Evolutionary conservation across 1,284 basidiomycete species (phyloP).

Genomic region (Fomitopsis betulina): DNA sequence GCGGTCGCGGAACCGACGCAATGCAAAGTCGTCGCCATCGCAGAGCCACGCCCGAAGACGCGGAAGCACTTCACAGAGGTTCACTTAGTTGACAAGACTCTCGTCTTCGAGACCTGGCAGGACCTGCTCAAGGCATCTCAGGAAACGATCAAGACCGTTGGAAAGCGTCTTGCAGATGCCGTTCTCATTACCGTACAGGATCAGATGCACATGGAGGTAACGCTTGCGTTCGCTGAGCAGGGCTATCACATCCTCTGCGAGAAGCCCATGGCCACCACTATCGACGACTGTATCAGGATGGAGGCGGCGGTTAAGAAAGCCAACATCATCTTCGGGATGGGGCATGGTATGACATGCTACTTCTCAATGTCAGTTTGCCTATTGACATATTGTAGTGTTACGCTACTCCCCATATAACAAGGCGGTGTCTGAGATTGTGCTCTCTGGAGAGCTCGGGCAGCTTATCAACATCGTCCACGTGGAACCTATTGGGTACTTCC

Average conservation of each 20-base stretch:
- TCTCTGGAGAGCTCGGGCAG: conserved; percentile 66
- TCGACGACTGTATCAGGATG: conserved; percentile 73
- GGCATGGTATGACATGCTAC: conserved; percentile 53
- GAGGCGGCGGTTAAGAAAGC: conserved; percentile 64
- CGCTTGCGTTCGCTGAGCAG: conserved; percentile 68
- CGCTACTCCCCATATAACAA: conserved; percentile 81
- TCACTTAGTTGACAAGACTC: conserved; percentile 57
- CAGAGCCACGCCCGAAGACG: conserved; percentile 73
- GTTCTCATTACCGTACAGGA: conserved; percentile 78
- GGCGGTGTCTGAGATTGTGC: conserved; percentile 66
- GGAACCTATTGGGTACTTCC: conserved; percentile 75
- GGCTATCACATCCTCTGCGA: conserved; percentile 87
- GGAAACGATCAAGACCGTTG: conserved; percentile 55
- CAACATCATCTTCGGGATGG: conserved; percentile 77
- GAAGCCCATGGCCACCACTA: conserved; percentile 82
- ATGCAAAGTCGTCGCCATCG: conserved; percentile 78
- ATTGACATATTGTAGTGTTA: conserved; percentile 48
- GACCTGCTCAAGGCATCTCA: conserved; percentile 65
- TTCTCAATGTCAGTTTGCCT: not conserved
- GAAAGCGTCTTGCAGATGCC: conserved; percentile 73
- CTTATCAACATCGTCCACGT: conserved; percentile 77
- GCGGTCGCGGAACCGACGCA: conserved; percentile 53
- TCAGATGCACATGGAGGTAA: conserved; percentile 69
- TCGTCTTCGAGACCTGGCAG: conserved; percentile 70
- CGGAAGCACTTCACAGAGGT: conserved; percentile 48